Evolutionary conservation across 257 asterid genomes (phyloP), one percentile per base, ranked within the genome.

Genomic region (Plantago elongata): DNA sequence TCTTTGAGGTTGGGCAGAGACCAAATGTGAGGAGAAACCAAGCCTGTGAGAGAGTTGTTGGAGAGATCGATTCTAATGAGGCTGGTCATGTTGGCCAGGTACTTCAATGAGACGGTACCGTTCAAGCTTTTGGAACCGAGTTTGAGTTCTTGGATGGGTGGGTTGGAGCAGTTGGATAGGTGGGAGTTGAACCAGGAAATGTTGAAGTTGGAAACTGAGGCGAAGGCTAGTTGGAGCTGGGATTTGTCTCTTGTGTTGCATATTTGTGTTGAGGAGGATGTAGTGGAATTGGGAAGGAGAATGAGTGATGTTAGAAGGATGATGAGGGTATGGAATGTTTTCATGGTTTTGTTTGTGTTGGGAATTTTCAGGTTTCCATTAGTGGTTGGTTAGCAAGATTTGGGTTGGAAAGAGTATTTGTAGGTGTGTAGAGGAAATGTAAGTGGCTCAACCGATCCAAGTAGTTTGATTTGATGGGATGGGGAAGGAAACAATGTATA

Each of bases 41-140:
- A 62, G 68, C 99, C 99, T 16, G 83, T 64, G 22, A 92, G 66
- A 8, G 75, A 79, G 29, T 92, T 92, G 64, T 67, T 60, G 61
- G 99, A 92, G 78, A 92, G 97, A 79, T 92, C 89, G 59, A 92
- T 50, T 0, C 62, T 62, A 7, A 66, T 90, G 30, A 92, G 90
- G 37, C 40, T 71, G n/a, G 97, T 75, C 75, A 89, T 68, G 64
- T 89, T 83, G 14, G 13, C 66, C 46, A 92, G 72, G 66, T 65
- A 82, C 16, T 76, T 86, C 99, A 97, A 92, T 27, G 97, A 79
- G 50, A 92, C 48, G 0, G 78, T 45, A 64, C 99, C 99, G 44
- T 60, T 72, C 57, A 92, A 94, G 37, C 86, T 89, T 67, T 73
- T 75, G 3, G 97, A 83, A 0, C 89, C 15, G 44, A 92, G 87